Evolutionary conservation across 176 grass and related monocot species (phyloP).

Genomic region (Rhynchospora tenuis): DNA sequence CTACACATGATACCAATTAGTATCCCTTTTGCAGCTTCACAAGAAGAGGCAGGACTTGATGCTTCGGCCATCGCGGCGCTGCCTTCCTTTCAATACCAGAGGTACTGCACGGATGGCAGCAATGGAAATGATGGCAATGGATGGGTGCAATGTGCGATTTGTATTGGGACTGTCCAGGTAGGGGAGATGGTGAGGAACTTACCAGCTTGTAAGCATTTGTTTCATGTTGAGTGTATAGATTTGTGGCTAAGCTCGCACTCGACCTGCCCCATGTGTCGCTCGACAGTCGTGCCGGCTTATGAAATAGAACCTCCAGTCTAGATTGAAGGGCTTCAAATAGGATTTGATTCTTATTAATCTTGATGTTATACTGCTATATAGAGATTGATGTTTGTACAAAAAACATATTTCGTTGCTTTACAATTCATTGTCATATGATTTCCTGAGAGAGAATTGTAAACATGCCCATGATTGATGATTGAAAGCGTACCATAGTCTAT

Average conservation of each 20-base stretch:
- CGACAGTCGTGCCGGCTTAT: not conserved
- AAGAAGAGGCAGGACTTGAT: not conserved
- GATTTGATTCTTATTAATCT: not conserved
- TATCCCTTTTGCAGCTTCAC: not conserved
- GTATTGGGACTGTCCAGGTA: not conserved
- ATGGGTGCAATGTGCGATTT: constrained; percentile 9
- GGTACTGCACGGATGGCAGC: not conserved
- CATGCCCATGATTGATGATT: not conserved
- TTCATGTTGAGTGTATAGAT: constrained; percentile 1
- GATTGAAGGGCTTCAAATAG: not conserved
- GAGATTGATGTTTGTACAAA: not conserved
- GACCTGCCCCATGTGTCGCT: constrained; percentile 2
- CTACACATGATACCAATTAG: not conserved
- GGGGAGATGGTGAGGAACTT: constrained; percentile 17
- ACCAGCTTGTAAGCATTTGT: constrained; percentile 5
- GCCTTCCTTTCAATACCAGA: not conserved
- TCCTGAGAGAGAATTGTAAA: not conserved
- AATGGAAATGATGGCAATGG: constrained; percentile 5
- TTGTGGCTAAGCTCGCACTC: not conserved
- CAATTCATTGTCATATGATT: not conserved
- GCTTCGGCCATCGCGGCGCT: not conserved
- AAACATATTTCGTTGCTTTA: not conserved
- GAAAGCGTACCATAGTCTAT: not conserved
- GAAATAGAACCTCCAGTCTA: not conserved
- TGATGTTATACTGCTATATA: not conserved